These are phyloP conservation scores for Arctium lappa DNA, from an alignment of 129 eudicot species.

Conservation along the genomic window DNA sequence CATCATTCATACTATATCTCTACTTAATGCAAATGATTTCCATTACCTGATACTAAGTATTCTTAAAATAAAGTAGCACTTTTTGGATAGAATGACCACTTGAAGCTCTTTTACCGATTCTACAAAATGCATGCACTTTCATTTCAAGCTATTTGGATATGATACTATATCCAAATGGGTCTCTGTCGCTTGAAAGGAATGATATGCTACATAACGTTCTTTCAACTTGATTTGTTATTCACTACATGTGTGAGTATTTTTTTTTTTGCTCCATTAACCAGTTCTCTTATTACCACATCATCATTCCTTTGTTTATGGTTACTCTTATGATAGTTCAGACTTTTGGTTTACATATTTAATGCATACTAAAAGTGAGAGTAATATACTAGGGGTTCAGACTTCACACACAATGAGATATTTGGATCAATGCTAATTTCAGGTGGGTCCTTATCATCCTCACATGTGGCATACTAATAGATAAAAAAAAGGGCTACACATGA, in stretches of 20 bases:
- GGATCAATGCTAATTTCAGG: background rate
- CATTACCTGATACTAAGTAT: no score
- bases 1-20: background rate
- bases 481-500: background rate
- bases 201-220: background rate
- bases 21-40: background rate
- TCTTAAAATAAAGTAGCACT: background rate
- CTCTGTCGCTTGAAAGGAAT: background rate
- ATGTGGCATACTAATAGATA: background rate
- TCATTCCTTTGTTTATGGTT: background rate
- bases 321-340: background rate
- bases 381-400: background rate
- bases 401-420: background rate
- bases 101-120: background rate
- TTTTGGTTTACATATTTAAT: background rate
- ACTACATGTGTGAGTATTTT: background rate
- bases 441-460: background rate
- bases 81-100: background rate
- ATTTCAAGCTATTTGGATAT: background rate
- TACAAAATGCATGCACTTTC: background rate
- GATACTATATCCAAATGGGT: background rate
- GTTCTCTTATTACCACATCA: background rate
- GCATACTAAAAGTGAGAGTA: background rate
- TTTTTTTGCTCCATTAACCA: background rate
- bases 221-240: background rate